Evolutionary conservation across 352 stramenopile species (phyloP).

Genomic region (Phytophthora vignae): DNA sequence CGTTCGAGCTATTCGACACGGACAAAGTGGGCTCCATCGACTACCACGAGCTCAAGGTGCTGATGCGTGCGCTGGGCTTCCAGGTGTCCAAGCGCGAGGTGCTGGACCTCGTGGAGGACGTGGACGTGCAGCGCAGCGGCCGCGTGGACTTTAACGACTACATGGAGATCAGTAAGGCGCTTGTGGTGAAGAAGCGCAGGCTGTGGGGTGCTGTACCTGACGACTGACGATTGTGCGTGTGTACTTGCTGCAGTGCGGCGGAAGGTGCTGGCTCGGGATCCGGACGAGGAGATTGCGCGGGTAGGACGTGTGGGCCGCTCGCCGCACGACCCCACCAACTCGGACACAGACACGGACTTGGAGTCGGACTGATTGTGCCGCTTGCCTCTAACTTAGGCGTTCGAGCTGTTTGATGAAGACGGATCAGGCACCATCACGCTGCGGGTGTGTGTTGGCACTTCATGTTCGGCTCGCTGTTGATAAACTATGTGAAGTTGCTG

Average conservation of each 20-base stretch:
- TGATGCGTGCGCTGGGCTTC: conserved; percentile 95
- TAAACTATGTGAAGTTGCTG: conserved; percentile 22
- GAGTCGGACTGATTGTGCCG: conserved; percentile 32
- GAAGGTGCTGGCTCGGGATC: conserved; percentile 87
- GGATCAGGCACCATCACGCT: conserved; percentile 88
- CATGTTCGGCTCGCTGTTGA: conserved; percentile 11
- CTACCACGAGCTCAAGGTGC: conserved; percentile 95
- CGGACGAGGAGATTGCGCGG: conserved; percentile 93
- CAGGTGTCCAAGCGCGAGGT: conserved; percentile 92
- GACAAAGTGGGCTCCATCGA: conserved; percentile 92
- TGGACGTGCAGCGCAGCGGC: conserved; percentile 87
- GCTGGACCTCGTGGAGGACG: conserved; percentile 89
- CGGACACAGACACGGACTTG: conserved; percentile 27
- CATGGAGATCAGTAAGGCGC: conserved; percentile 89
- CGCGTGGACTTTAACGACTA: conserved; percentile 92
- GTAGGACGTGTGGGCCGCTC: conserved; percentile 40
- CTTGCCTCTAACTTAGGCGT: conserved; percentile 64
- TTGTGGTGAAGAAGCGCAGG: not conserved
- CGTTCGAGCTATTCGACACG: conserved; percentile 95
- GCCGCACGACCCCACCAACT: conserved; percentile 23
- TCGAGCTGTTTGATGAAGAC: conserved; percentile 95
- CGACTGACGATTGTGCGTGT: not conserved
- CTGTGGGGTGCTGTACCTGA: conserved; percentile 1
- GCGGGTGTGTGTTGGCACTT: conserved; percentile 48
- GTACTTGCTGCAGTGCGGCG: conserved; percentile 56